Evolutionary conservation across 495 filamentous ascomycete species (phyloP).

Genomic region (Annulohypoxylon maeteangense): DNA sequence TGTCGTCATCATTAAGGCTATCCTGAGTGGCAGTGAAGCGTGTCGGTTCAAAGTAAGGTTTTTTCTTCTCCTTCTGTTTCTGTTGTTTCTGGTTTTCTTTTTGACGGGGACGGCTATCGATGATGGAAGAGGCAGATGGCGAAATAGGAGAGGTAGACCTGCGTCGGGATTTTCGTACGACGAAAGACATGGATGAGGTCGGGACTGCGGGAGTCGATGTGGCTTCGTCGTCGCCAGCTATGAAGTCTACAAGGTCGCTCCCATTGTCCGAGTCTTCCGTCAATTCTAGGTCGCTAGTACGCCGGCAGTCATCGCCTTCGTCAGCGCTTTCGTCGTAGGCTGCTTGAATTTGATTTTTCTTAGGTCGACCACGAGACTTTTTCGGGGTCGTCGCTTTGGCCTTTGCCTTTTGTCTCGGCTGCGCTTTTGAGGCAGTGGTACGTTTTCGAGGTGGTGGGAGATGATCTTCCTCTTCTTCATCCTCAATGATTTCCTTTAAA

Average conservation of each 20-base stretch:
- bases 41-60: slow-evolving; percentile 50
- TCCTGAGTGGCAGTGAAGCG: slow-evolving; percentile 49
- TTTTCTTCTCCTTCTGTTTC: slow-evolving; percentile 23
- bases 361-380: slow-evolving; percentile 20
- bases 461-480: slow-evolving; percentile 30
- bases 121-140: slow-evolving; percentile 28
- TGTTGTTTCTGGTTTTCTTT: background rate
- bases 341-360: slow-evolving; percentile 20
- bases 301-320: slow-evolving; percentile 59
- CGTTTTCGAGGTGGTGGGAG: slow-evolving; percentile 35
- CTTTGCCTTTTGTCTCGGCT: slow-evolving; percentile 17
- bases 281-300: slow-evolving; percentile 59
- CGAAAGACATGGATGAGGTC: slow-evolving; percentile 32
- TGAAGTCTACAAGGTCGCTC: slow-evolving; percentile 56
- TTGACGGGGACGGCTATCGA: background rate
- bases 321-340: slow-evolving; percentile 54
- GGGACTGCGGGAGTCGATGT: slow-evolving; percentile 50
- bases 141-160: slow-evolving; percentile 51
- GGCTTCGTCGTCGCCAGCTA: slow-evolving; percentile 56
- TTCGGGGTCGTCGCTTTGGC: slow-evolving; percentile 22
- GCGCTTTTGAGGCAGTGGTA: slow-evolving; percentile 23
- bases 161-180: slow-evolving; percentile 22
- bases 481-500: slow-evolving; percentile 18
- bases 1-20: slow-evolving; percentile 50
- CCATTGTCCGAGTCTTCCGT: slow-evolving; percentile 60